These are phyloP conservation scores for Hypoxylon sp. DNA, from an alignment of 2,329 filamentous ascomycete genomes.

Conservation along the genomic window DNA sequence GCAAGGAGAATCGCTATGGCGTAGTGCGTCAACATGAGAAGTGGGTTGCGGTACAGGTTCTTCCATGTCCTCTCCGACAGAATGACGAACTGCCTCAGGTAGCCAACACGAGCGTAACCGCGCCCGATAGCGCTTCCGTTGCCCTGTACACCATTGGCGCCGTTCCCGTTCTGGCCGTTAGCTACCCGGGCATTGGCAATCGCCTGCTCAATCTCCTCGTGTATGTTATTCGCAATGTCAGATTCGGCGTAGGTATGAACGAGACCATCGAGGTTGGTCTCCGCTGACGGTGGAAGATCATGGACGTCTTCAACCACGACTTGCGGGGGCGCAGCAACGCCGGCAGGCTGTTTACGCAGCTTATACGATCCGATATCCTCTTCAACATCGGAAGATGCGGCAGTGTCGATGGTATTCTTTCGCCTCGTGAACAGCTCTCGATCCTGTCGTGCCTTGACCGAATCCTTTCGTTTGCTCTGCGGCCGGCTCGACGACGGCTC, in stretches of 20 bases:
- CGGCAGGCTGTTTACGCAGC: constrained; percentile 56
- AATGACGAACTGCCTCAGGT: constrained; percentile 84
- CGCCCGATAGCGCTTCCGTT: constrained; percentile 70
- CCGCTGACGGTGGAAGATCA: constrained; percentile 66
- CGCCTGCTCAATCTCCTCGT: constrained; percentile 79
- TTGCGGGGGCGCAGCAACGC: constrained; percentile 57
- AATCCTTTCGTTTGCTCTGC: constrained; percentile 76
- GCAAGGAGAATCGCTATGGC: constrained; percentile 94
- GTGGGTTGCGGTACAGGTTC: constrained; percentile 95
- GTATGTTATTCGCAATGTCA: constrained; percentile 75
- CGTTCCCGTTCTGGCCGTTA: constrained; percentile 69
- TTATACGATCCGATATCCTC: constrained; percentile 61
- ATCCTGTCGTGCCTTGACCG: constrained; percentile 86
- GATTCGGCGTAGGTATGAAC: constrained; percentile 80
- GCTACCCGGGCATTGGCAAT: constrained; percentile 69
- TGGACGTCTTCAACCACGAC: constrained; percentile 74
- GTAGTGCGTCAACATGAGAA: constrained; percentile 98
- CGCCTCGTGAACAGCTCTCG: constrained; percentile 88
- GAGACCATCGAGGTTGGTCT: constrained; percentile 83
- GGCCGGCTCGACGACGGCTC: constrained; percentile 71
- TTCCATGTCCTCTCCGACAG: constrained; percentile 92
- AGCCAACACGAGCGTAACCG: constrained; percentile 83
- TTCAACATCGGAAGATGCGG: constrained; percentile 66
- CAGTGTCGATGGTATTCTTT: constrained; percentile 69
- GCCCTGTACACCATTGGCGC: constrained; percentile 56